phyloP scores from a whole-genome alignment of 2,329 filamentous ascomycete species.

The Polychaeton citri region DNA sequence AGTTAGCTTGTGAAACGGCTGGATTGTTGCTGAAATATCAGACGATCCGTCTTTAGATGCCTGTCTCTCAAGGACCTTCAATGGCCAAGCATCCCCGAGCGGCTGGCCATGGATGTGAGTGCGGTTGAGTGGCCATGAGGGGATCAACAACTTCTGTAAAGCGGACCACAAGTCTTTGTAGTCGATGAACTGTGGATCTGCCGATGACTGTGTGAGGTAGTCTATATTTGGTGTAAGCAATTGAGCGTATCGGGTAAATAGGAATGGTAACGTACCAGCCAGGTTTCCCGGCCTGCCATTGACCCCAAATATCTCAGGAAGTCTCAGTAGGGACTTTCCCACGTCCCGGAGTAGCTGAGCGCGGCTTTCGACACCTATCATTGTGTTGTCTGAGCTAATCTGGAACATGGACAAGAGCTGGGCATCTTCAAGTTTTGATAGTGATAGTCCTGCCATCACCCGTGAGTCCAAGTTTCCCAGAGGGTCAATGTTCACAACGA shows the following conservation, averaged over 20 bases:
- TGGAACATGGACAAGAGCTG: conserved; percentile 65
- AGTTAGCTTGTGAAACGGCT: conserved; percentile 53
- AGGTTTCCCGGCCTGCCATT: conserved; percentile 78
- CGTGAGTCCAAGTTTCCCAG: not conserved
- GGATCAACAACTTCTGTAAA: conserved; percentile 66
- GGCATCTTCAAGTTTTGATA: conserved; percentile 23
- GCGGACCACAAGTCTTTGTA: conserved; percentile 78
- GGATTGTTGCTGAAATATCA: conserved; percentile 56
- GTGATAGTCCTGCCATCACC: not conserved
- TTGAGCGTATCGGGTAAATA: no score
- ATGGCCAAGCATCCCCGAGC: conserved; percentile 83
- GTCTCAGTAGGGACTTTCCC: conserved; percentile 53
- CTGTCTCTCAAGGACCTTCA: conserved; percentile 23
- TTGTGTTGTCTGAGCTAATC: conserved; percentile 59
- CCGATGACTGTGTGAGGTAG: conserved; percentile 72
- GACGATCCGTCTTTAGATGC: conserved; percentile 25
- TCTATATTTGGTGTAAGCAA: conserved; percentile 43
- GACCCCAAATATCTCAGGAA: conserved; percentile 64
- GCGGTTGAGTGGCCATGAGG: conserved; percentile 74
- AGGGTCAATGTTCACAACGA: conserved; percentile 52
- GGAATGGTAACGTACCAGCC: conserved; percentile 48
- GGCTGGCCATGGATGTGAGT: conserved; percentile 71
- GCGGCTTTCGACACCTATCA: conserved; percentile 72
- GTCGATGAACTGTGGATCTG: conserved; percentile 68
- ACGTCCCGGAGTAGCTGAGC: conserved; percentile 61